Base-by-base conservation (phyloP, 129 eudicot species). In the Lactuca sativa region DNA sequence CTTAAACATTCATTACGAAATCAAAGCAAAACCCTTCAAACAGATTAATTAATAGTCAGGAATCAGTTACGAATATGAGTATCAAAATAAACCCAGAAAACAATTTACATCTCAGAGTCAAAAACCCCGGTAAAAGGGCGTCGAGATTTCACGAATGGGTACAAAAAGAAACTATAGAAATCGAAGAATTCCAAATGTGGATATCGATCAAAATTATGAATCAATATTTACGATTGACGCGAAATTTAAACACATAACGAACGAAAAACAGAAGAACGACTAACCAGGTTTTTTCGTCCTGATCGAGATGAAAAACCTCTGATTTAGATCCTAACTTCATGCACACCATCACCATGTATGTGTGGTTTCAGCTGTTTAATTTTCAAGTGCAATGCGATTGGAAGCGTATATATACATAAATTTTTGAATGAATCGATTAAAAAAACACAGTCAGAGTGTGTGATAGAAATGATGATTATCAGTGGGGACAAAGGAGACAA, bases 241-340 rank as follows among this genome's bases (percentile, higher is more conserved):
- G 4, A 38, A 48, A 33, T 47, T 34, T 54, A 30, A n/a, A 52
- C 15, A 51, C 10, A 37, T 18, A 33, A 78, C 48, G 47, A 14
- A 10, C 10, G 11, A 41, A 64, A 34, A 70, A 68, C 9, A 10
- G 13, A 55, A 52, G 40, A 59, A 43, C 6, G 21, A 73, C 91
- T 65, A 67, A 86, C 91, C 91, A 86, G 21, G 83, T 65, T 17
- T 77, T 72, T 14, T 76, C 70, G 64, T 70, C 62, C 2, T 78
- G 79, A 63, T 86, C 69, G 72, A 81, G 65, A 63, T 70, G 80
- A 52, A 86, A 86, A 63, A 77, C 81, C 17, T 82, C 91, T 31
- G 87, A 68, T 77, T 86, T 86, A 53, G 91, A 83, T 52, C 91
- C 91, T 77, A 82, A 60, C 68, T 76, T 79, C 74, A 78, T 85